Percentiles rank a stretch among this genome's conserved stretches.
These are phyloP conservation scores for Eruca vesicaria DNA, from an alignment of 441 rosid genomes.

Conservation along the genomic window DNA sequence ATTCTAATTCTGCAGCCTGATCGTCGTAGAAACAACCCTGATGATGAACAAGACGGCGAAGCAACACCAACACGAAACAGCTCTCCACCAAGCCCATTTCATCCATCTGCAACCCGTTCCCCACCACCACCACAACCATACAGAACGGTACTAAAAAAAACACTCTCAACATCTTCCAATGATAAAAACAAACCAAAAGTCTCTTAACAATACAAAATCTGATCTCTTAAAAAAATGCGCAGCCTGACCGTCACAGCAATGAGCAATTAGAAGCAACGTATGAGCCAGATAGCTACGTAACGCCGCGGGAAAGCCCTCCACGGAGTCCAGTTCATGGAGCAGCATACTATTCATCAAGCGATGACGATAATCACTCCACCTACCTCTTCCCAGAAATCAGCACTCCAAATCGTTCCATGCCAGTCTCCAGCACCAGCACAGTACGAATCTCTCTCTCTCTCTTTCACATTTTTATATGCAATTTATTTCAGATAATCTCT, in stretches of 20 bases:
- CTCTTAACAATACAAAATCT: neutral
- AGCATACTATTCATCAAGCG: slow-evolving; percentile 17
- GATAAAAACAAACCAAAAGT: neutral
- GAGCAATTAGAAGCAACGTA: slow-evolving; percentile 15
- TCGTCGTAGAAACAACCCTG: neutral
- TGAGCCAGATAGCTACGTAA: slow-evolving; percentile 9
- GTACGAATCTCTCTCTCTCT: neutral
- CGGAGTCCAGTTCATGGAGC: slow-evolving; percentile 13
- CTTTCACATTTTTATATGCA: neutral
- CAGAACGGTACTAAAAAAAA: slow-evolving; percentile 14
- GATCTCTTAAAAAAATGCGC: neutral
- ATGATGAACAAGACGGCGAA: slow-evolving; percentile 12
- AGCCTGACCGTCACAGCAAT: slow-evolving; percentile 2
- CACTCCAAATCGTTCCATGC: slow-evolving; percentile 1
- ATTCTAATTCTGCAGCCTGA: slow-evolving; percentile 15
- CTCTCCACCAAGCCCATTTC: slow-evolving; percentile 32
- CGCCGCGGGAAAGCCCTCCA: neutral
- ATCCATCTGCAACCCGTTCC: slow-evolving; percentile 17
- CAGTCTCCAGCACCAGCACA: slow-evolving; percentile 3
- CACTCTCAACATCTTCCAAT: neutral
- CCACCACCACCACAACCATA: slow-evolving; percentile 16
- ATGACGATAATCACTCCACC: slow-evolving; percentile 15
- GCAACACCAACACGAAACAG: slow-evolving; percentile 23
- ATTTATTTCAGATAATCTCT: neutral
- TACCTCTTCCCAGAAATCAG: slow-evolving; percentile 20